phyloP scores from a whole-genome alignment of 2,329 filamentous ascomycete species.

The Sarocladium oryzae region DNA sequence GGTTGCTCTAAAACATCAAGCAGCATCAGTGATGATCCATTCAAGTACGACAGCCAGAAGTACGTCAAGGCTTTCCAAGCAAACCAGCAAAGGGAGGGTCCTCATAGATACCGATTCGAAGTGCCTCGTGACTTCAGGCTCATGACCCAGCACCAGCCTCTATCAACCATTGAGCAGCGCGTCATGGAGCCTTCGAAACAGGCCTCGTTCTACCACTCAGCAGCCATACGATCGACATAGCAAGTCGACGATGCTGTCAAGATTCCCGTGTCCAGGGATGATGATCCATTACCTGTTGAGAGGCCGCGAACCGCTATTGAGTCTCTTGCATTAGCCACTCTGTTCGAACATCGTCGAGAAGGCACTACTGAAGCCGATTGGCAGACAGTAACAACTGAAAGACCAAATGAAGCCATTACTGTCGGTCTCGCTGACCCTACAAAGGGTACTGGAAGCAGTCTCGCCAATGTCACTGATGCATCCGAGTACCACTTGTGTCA shows the following conservation, averaged over 20 bases:
- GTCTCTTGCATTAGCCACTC: neutral
- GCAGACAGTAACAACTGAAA: constrained; percentile 30
- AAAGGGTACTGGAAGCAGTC: constrained; percentile 33
- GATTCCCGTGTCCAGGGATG: constrained; percentile 22
- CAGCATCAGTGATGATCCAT: constrained; percentile 34
- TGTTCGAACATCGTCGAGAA: neutral
- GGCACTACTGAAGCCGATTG: constrained; percentile 19
- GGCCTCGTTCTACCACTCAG: constrained; percentile 28
- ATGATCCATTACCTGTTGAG: neutral
- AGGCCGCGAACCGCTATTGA: neutral
- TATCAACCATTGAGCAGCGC: neutral
- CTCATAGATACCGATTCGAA: neutral
- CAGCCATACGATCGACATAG: constrained; percentile 32
- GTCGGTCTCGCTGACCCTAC: constrained; percentile 18
- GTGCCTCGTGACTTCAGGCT: constrained; percentile 3
- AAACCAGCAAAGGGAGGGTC: too few relatives aligned
- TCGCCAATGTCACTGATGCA: constrained; percentile 27
- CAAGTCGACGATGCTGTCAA: constrained; percentile 34
- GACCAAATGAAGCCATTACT: constrained; percentile 16
- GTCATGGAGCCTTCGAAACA: neutral
- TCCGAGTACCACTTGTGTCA: constrained; percentile 14
- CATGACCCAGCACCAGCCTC: constrained; percentile 1
- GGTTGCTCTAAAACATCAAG: constrained; percentile 25
- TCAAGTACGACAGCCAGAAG: constrained; percentile 36
- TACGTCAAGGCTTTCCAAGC: constrained; percentile 29